These are phyloP conservation scores for Kewa caespitosa DNA, from an alignment of 179 eudicot species.

Conservation along the genomic window DNA sequence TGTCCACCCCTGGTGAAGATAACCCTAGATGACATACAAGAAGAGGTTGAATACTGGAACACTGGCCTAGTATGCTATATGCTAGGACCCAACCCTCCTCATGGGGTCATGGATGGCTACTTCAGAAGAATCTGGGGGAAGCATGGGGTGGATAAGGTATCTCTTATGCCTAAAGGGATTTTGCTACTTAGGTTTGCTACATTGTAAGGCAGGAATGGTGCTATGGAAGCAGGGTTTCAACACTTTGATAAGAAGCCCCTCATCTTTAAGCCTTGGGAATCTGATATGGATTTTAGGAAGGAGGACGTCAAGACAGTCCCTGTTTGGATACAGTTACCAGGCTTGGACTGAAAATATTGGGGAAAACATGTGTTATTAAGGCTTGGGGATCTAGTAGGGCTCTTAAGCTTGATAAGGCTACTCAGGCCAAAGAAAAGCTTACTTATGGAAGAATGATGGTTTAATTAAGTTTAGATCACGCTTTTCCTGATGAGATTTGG, in stretches of 20 bases:
- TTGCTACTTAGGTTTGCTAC: background rate
- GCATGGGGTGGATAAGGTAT: background rate
- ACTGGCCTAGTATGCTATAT: background rate
- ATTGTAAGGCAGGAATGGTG: background rate
- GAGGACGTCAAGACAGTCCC: background rate
- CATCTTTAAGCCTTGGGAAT: background rate
- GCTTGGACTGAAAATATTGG: background rate
- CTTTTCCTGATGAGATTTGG: background rate
- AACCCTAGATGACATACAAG: background rate
- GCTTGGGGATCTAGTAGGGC: background rate
- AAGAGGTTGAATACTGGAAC: background rate
- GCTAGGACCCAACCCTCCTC: background rate
- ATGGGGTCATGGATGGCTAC: background rate
- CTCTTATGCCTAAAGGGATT: background rate
- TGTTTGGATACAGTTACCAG: background rate
- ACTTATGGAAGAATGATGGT: background rate
- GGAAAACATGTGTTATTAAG: background rate
- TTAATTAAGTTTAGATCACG: background rate
- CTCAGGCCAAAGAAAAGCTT: background rate
- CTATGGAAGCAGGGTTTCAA: background rate
- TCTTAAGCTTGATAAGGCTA: background rate
- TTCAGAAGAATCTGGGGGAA: background rate
- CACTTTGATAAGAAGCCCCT: background rate
- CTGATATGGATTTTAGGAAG: background rate
- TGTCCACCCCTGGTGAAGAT: no score